Conservation (phyloP, 257 asterid species). For the Salvia splendens region DNA sequence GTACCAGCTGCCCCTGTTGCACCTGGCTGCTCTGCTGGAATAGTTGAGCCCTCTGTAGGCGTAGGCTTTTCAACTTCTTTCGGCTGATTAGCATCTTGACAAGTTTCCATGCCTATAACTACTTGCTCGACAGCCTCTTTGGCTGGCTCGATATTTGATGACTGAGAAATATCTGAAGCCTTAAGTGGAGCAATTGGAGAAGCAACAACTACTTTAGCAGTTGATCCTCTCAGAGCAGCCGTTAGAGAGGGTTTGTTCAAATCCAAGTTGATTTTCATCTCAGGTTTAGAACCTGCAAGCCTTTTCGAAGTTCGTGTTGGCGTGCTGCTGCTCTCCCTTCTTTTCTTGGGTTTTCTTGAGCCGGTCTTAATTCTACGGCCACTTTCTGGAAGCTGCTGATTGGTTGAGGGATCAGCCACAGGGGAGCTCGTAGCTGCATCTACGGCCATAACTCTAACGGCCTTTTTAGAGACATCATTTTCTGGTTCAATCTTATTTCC, state of each 20-base stretch:
- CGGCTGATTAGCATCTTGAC: constrained; percentile 3
- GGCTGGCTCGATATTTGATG: constrained; percentile 21
- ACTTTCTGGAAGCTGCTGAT: constrained; percentile 8
- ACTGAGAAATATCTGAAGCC: constrained; percentile 28
- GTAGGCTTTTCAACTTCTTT: constrained; percentile 19
- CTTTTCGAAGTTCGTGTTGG: constrained; percentile 39
- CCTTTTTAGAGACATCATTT: constrained; percentile 21
- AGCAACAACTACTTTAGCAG: constrained; percentile 17
- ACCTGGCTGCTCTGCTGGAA: constrained; percentile 29
- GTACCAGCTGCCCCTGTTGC: neutral
- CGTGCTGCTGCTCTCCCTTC: constrained; percentile 17
- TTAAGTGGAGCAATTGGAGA: neutral
- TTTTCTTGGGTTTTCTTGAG: constrained; percentile 38
- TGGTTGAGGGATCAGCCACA: constrained; percentile 16
- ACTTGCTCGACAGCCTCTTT: constrained; percentile 19
- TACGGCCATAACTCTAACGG: neutral
- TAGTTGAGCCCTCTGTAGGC: neutral
- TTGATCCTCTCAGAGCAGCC: constrained; percentile 17
- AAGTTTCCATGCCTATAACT: constrained; percentile 6
- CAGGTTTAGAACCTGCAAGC: constrained; percentile 33
- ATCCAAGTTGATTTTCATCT: constrained; percentile 18
- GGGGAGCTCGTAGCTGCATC: constrained; percentile 12
- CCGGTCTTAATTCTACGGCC: constrained; percentile 8
- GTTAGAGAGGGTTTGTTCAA: constrained; percentile 33
- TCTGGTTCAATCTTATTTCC: constrained; percentile 17